phyloP scores from a whole-genome alignment of 257 asterid species.

The Fraxinus pennsylvanica region DNA sequence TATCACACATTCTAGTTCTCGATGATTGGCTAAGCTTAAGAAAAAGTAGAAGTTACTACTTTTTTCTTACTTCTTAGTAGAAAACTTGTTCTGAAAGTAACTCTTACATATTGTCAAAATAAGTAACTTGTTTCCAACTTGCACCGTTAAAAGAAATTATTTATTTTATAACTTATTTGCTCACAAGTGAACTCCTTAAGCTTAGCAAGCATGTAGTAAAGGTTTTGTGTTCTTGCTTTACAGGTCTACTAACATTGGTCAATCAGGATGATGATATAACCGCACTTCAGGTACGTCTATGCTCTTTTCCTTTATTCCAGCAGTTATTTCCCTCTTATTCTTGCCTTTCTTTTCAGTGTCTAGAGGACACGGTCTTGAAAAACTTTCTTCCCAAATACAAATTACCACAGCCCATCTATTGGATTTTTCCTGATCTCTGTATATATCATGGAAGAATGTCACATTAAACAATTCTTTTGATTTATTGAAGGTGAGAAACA shows the following conservation, averaged over 20 bases:
- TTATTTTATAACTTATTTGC: no score
- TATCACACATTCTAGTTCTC: background rate
- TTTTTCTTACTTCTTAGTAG: background rate
- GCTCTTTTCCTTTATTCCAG: background rate
- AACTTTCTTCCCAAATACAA: background rate
- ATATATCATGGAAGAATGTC: background rate
- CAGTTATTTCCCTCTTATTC: background rate
- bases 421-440: background rate
- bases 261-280: conserved; percentile 89
- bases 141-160: background rate
- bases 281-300: conserved; percentile 64
- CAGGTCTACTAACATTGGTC: conserved; percentile 86
- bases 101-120: background rate
- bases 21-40: background rate
- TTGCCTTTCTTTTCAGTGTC: background rate
- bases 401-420: background rate
- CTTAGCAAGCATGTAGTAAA: background rate
- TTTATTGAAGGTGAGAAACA: conserved; percentile 61
- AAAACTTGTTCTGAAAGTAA: no score
- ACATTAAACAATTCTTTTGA: background rate
- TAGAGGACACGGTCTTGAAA: background rate
- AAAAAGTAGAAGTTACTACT: background rate
- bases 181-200: background rate
- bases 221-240: background rate
- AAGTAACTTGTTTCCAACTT: background rate